Base-by-base conservation (phyloP, 108 stramenopile species). In the Cyclotella atomus region DNA sequence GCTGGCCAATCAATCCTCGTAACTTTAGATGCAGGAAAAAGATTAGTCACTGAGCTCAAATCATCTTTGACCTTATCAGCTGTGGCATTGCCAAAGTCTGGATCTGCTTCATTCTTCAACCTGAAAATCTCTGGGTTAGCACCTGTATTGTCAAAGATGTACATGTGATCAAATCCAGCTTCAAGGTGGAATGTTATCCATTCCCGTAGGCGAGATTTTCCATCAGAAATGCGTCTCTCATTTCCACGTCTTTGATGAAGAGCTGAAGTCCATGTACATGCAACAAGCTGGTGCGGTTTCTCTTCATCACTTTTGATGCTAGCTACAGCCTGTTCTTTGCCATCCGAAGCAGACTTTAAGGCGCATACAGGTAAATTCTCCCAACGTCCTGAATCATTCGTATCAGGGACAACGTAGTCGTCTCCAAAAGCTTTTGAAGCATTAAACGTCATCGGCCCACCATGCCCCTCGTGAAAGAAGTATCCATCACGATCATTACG, bases 221-320 rank as follows among this genome's bases (percentile, higher is more conserved):
- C 77, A 33, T 81, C 83, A 2, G 60, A 33, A 6, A 83, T 83
- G 0, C 73, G 63, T 10, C 81, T 62, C 67, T 82, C 81, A 32
- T 82, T 82, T n/a, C 95, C 88, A 24, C 91, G 84, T 17, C 83
- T 78, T 56, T 83, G 57, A 43, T 87, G 88, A 10, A 73, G 19
- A 0, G 91, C 84, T 29, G 88, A 84, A 21, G 89, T 84, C 91
- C 91, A 92, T 17, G 87, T 81, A 64, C 91, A 92, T 8, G 79
- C 85, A 15, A 92, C 89, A 14, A 92, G 68, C 16, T 61, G 41
- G 69, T 86, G 76, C 12, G 68, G 76, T 55, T 81, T 80, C 46
- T 59, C 16, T 15, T 56, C 30, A 16, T 47, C 17, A 38, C 9
- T 3, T 8, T 41, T 34, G 46, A 14, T 15, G 20, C 45, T 30